Base-by-base conservation (phyloP, 768 basidiomycete species). In the Hygrocybe coccinea region DNA sequence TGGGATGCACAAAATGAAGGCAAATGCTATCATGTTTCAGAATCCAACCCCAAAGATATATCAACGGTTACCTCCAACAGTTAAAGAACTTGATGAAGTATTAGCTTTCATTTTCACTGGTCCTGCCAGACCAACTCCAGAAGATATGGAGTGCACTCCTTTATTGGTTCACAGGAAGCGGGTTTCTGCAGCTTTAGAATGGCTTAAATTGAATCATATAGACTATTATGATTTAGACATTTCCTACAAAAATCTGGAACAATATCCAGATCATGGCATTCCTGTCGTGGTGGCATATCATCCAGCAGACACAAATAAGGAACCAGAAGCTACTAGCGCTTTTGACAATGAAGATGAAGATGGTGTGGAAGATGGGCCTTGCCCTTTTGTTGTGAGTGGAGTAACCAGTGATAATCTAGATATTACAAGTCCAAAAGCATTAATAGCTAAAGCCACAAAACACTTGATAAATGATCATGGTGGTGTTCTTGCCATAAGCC, bases 381-480 rank as follows among this genome's bases (percentile, higher is more conserved):
- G 75, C 59, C 64, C 74, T 0, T 75, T 76, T 54, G 54, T 65
- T n/a, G 72, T 78, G 0, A 71, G 74, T 58, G 71, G 74, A 12
- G 15, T 78, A 1, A 69, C 66, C 0, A 64, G 66, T 17, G 60
- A 65, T 19, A 37, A 61, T 3, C 47, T 62, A 8, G 39, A 44
- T n/a, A 57, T 60, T 2, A 58, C 65, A 21, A 37, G 56, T 0
- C 41, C 61, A 12, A 54, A 60, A 2, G 52, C 57, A 2, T 49
- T 65, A 2, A 64, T 65, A 19, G 60, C 62, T 1, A 45, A 58
- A 1, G 72, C 70, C 0, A 5, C 69, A 12, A 19, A 59, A 10
- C 66, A 68, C 51, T 56, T 65, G 58, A 29, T 29, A 29, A n/a
- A 21, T 33, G 56, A 39, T 19, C 38, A 52, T 29, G 56, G 59